Percentiles rank a stretch among this genome's conserved stretches.
phyloP scores from a whole-genome alignment of 2,329 filamentous ascomycete genomes.

The Aspergillus uvarum region DNA sequence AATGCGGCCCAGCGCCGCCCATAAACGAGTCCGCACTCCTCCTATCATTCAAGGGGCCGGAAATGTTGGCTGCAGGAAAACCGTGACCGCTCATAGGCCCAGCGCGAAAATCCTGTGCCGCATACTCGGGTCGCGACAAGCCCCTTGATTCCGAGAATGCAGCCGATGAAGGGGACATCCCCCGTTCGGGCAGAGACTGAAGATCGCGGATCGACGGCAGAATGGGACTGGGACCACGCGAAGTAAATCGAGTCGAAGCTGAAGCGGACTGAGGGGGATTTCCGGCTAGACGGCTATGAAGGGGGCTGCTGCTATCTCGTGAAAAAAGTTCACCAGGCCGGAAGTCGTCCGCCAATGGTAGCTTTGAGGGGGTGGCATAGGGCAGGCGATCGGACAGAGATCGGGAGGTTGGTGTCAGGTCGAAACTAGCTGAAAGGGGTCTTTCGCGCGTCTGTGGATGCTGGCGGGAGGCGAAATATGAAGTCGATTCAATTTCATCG shows the following conservation, averaged over 20 bases:
- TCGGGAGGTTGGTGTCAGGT: conserved; percentile 31
- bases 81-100: conserved; percentile 9
- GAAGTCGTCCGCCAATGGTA: conserved; percentile 27
- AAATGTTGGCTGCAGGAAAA: conserved; percentile 16
- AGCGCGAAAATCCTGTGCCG: conserved; percentile 27
- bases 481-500: conserved; percentile 43
- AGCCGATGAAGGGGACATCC: conserved; percentile 22
- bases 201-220: conserved; percentile 40
- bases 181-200: conserved; percentile 32
- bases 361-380: conserved; percentile 21
- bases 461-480: conserved; percentile 32
- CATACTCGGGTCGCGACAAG: conserved; percentile 28
- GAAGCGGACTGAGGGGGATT: conserved; percentile 12
- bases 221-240: conserved; percentile 38
- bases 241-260: conserved; percentile 22
- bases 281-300: conserved; percentile 18
- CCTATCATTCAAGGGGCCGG: conserved; percentile 26
- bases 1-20: conserved; percentile 16
- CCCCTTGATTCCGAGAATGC: conserved; percentile 29
- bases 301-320: conserved; percentile 24
- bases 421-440: conserved; percentile 29
- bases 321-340: conserved; percentile 19
- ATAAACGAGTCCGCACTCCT: conserved; percentile 25
- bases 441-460: conserved; percentile 34
- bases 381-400: conserved; percentile 27